A percentile compares a stretch with the other conserved stretches of the same genome.
phyloP scores from a whole-genome alignment of 2,329 filamentous ascomycete species.

The Arthrobotrys iridis region DNA sequence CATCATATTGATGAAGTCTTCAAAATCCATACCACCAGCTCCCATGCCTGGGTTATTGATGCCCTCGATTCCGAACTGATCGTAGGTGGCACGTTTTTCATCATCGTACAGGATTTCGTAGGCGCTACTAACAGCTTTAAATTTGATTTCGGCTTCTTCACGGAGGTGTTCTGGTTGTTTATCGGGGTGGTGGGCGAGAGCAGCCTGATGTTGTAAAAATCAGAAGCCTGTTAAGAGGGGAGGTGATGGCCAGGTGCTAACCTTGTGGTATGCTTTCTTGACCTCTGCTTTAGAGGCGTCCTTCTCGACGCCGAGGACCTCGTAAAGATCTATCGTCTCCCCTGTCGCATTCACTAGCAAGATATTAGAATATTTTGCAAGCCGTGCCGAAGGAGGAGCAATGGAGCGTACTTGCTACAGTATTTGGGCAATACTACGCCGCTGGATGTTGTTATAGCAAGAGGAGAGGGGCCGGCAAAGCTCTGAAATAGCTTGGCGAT shows the following conservation, averaged over 20 bases:
- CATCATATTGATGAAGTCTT: slow-evolving; percentile 80
- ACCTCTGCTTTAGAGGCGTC: slow-evolving; percentile 80
- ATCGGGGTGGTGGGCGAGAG: slow-evolving; percentile 89
- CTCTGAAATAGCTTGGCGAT: slow-evolving; percentile 6
- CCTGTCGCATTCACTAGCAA: slow-evolving; percentile 56
- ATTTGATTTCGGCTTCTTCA: slow-evolving; percentile 84
- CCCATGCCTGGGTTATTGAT: slow-evolving; percentile 81
- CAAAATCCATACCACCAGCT: slow-evolving; percentile 77
- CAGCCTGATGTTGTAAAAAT: slow-evolving; percentile 69
- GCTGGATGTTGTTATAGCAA: not conserved
- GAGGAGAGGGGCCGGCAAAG: slow-evolving; percentile 4
- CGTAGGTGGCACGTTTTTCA: slow-evolving; percentile 89
- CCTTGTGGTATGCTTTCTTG: slow-evolving; percentile 97
- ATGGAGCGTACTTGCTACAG: slow-evolving; percentile 14
- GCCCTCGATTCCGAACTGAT: slow-evolving; percentile 92
- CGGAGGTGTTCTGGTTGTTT: slow-evolving; percentile 90
- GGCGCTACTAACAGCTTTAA: slow-evolving; percentile 91
- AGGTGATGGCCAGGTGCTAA: slow-evolving; percentile 61
- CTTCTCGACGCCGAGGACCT: slow-evolving; percentile 79
- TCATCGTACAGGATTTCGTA: slow-evolving; percentile 99
- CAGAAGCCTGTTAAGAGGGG: slow-evolving; percentile 8
- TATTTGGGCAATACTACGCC: not conserved
- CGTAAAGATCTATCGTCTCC: slow-evolving; percentile 72
- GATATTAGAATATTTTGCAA: slow-evolving; percentile 26
- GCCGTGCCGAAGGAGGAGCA: not conserved